Percentiles rank a stretch among this genome's conserved stretches.
These are phyloP conservation scores for Aspergillus piperis DNA, from an alignment of 2,329 filamentous ascomycete genomes.

Conservation along the genomic window DNA sequence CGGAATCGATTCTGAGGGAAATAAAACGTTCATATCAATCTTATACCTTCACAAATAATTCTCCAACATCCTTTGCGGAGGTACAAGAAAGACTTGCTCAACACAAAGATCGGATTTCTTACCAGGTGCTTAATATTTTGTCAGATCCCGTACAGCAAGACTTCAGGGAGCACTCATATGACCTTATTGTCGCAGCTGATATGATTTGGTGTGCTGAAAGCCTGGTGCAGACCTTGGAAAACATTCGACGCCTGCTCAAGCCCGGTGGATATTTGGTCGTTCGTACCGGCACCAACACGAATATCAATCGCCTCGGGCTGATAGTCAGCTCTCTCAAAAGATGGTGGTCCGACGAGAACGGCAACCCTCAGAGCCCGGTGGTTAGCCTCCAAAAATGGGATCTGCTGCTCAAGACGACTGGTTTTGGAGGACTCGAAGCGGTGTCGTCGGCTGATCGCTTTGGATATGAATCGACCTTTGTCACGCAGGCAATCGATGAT, in stretches of 20 bases:
- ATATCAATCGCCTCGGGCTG: neutral
- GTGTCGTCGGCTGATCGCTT: neutral
- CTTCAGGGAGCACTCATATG: conserved; percentile 24
- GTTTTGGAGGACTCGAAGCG: conserved; percentile 5
- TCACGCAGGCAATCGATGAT: conserved; percentile 7
- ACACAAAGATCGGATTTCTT: conserved; percentile 23
- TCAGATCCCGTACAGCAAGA: conserved; percentile 26
- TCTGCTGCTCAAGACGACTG: neutral
- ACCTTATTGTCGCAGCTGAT: conserved; percentile 33
- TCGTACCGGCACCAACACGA: neutral
- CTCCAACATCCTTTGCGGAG: conserved; percentile 31
- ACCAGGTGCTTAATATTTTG: conserved; percentile 27
- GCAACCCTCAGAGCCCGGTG: neutral
- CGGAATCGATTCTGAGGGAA: conserved; percentile 1
- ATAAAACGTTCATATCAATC: conserved; percentile 4
- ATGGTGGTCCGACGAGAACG: neutral
- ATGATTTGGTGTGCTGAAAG: conserved; percentile 29
- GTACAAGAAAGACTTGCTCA: conserved; percentile 25
- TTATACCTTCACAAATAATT: conserved; percentile 25
- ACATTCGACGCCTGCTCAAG: conserved; percentile 26
- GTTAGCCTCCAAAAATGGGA: neutral
- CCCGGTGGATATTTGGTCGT: conserved; percentile 40
- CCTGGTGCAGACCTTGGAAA: conserved; percentile 23
- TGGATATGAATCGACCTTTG: neutral
- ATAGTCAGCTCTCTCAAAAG: neutral